phyloP scores from a whole-genome alignment of 331 rosid genomes.

The Saraca asoca region DNA sequence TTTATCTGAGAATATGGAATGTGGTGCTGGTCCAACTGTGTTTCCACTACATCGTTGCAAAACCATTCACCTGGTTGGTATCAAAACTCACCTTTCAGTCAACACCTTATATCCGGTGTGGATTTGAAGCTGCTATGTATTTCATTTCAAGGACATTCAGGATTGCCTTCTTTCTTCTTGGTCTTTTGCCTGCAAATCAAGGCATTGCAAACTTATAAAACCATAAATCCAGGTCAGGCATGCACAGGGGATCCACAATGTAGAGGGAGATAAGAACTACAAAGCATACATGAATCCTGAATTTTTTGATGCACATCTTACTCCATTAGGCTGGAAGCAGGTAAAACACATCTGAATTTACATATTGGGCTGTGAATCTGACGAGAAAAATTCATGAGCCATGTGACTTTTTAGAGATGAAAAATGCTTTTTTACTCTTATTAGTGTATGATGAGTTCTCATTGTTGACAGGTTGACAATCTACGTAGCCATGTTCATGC shows the following conservation, averaged over 20 bases:
- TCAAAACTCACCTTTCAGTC: conserved; percentile 27
- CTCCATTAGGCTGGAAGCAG: conserved; percentile 78
- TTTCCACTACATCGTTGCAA: conserved; percentile 64
- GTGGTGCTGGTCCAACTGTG: conserved; percentile 44
- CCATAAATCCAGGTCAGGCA: conserved; percentile 65
- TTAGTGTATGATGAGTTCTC: conserved; percentile 11
- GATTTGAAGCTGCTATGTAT: conserved; percentile 27
- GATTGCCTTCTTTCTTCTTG: conserved; percentile 31
- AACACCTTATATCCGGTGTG: conserved; percentile 26
- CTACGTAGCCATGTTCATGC: conserved; percentile 49
- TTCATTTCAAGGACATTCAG: conserved; percentile 23
- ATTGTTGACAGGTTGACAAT: conserved; percentile 39
- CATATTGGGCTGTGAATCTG: no score
- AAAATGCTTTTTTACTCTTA: conserved; percentile 1
- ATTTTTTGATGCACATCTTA: conserved; percentile 65
- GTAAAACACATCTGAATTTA: conserved; percentile 34
- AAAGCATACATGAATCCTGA: conserved; percentile 53
- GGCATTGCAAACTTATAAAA: conserved; percentile 25
- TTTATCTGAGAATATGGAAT: conserved; percentile 42
- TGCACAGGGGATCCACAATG: conserved; percentile 79
- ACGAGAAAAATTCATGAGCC: conserved; percentile 13
- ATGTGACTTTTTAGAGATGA: conserved; percentile 11
- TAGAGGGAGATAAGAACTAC: conserved; percentile 62
- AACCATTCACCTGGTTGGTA: conserved; percentile 69
- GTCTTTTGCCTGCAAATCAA: conserved; percentile 32